Percentiles rank a stretch among this genome's conserved stretches.
Conservation (phyloP, 2,329 filamentous ascomycete species). For the Botrytis porri region DNA sequence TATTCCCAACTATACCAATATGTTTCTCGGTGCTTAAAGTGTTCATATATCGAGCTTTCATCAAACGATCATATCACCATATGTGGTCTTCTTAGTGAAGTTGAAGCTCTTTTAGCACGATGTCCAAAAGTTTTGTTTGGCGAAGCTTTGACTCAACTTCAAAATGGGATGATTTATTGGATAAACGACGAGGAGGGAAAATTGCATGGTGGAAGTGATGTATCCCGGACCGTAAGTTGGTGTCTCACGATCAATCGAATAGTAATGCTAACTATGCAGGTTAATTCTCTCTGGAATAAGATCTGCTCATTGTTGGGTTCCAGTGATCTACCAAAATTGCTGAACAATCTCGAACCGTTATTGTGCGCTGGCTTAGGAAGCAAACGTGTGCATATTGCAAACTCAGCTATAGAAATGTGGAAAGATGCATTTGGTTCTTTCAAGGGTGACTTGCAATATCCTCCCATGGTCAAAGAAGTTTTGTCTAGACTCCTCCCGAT, state of each 20-base stretch:
- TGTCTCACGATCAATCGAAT: constrained; percentile 11
- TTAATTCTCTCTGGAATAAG: constrained; percentile 50
- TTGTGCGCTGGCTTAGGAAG: constrained; percentile 56
- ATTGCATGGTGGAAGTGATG: constrained; percentile 43
- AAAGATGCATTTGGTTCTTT: constrained; percentile 64
- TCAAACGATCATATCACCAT: constrained; percentile 45
- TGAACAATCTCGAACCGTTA: constrained; percentile 53
- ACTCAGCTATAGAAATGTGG: constrained; percentile 60
- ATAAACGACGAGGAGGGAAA: constrained; percentile 54
- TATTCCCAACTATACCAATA: constrained; percentile 66
- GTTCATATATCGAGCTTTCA: constrained; percentile 48
- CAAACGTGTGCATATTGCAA: constrained; percentile 55
- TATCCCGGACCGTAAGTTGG: constrained; percentile 47
- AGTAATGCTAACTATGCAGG: constrained; percentile 41
- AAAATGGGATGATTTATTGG: constrained; percentile 62
- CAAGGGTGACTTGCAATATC: constrained; percentile 57
- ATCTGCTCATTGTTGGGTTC: constrained; percentile 40
- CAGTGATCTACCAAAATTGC: constrained; percentile 43
- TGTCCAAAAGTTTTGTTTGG: constrained; percentile 38
- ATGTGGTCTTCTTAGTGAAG: constrained; percentile 49
- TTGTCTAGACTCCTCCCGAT: constrained; percentile 59
- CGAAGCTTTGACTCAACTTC: constrained; percentile 52
- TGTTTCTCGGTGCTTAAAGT: constrained; percentile 50
- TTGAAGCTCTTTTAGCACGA: constrained; percentile 40
- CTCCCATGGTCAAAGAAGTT: constrained; percentile 58